Evolutionary conservation across 1,284 basidiomycete genomes (phyloP), one percentile per base, ranked within the genome.

Genomic region (Coniferiporia weirii): DNA sequence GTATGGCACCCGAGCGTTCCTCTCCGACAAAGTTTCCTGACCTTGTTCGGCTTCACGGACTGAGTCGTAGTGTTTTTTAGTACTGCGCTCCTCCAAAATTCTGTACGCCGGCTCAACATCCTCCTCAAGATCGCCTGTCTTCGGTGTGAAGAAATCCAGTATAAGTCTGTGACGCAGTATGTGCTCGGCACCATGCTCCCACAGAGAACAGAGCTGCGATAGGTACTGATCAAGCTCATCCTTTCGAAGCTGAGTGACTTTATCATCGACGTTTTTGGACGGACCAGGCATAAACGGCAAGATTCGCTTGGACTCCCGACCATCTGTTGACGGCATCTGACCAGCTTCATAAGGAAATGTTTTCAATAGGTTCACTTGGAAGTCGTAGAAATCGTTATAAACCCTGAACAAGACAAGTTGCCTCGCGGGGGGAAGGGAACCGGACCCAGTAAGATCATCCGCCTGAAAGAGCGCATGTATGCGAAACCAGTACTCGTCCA

Each of bases 301-400:
- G 59, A 96, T 89, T 40, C 95, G 82, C 61, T 52, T 66, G 54
- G 60, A 66, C 56, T 67, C 66, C 56, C 56, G 63, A 56, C 45
- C 65, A 56, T 44, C 63, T 50, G 81, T 75, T 20, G 77, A 76
- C 12, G 81, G 74, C 44, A 84, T 75, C 7, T 90, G 81, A 7
- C 95, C 95, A 15, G 93, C 95, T 74, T 98, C 95, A 54, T 82
- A 79, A 4, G 94, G 94, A 73, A 96, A 97, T 0, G 82, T 79
- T 55, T 94, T 84, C 61, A 98, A 82, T 40, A 99, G 81, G 8
- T 83, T 79, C 57, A 97, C 90, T 69, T 99, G 97, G 72, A 98
- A 98, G 67, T 96, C 93, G 76, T 96, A 97, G 73, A 99, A 99
- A 72, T 99, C 95, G 69, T 97, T 92, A 77, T 99, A 99, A 15